Conservation (phyloP, 2,329 filamentous ascomycete genomes). For the Colletotrichum sp. region DNA sequence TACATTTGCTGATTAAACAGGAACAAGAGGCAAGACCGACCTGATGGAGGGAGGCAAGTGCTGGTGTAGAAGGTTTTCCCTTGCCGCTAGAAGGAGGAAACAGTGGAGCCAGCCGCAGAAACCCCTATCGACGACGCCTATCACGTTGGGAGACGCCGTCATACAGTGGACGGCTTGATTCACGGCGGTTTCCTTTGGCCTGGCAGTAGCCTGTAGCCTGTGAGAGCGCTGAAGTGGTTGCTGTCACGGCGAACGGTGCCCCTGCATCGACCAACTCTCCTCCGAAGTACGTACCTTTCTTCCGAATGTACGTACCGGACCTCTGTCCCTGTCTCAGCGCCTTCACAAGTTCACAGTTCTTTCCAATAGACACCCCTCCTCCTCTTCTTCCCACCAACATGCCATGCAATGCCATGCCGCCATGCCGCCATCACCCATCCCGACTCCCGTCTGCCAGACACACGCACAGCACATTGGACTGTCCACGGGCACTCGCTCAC, state of each 20-base stretch:
- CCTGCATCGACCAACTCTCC: background rate
- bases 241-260: background rate
- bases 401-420: background rate
- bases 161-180: background rate
- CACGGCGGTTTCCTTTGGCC: background rate
- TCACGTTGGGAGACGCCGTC: background rate
- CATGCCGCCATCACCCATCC: background rate
- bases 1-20: background rate
- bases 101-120: slow-evolving; percentile 1
- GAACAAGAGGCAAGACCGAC: background rate
- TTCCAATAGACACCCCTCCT: background rate
- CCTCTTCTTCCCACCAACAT: background rate
- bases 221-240: background rate
- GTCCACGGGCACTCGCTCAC: background rate
- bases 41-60: background rate
- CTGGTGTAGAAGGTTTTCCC: background rate
- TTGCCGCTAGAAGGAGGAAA: background rate
- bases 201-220: background rate
- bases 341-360: background rate
- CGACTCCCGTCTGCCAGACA: background rate
- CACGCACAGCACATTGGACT: background rate
- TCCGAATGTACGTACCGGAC: background rate
- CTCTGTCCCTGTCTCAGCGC: background rate
- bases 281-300: background rate
- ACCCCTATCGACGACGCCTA: background rate